These are phyloP conservation scores for Microsporum audouinii DNA, from an alignment of 2,329 filamentous ascomycete genomes.

Conservation along the genomic window DNA sequence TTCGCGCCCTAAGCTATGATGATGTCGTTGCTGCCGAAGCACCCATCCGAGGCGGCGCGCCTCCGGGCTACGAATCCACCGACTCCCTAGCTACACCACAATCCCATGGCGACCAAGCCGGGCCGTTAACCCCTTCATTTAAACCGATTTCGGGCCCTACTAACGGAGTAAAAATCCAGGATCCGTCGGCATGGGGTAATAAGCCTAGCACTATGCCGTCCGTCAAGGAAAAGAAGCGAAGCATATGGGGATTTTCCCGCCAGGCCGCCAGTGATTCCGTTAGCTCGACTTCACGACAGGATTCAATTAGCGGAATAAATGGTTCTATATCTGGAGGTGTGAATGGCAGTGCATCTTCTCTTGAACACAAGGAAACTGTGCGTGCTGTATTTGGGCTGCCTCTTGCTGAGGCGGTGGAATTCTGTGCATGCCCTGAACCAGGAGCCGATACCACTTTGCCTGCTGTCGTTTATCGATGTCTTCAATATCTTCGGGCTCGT, in stretches of 20 bases:
- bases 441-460: constrained; percentile 68
- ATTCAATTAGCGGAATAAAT: constrained; percentile 11
- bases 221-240: constrained; percentile 72
- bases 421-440: constrained; percentile 50
- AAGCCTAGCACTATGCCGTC: constrained; percentile 40
- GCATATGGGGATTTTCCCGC: constrained; percentile 53
- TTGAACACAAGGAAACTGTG: constrained; percentile 43
- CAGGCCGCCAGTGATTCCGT: constrained; percentile 58
- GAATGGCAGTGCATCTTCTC: constrained; percentile 36
- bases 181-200: constrained; percentile 76
- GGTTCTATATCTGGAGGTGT: constrained; percentile 13
- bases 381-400: constrained; percentile 74
- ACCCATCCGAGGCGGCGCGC: constrained; percentile 39
- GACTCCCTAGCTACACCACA: constrained; percentile 16
- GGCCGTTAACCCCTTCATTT: constrained; percentile 25
- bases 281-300: constrained; percentile 22
- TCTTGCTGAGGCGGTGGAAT: constrained; percentile 74
- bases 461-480: constrained; percentile 86
- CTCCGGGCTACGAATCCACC: constrained; percentile 26
- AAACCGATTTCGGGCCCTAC: constrained; percentile 71
- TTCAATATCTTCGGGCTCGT: constrained; percentile 80
- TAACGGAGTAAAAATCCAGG: constrained; percentile 72
- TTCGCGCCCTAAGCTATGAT: constrained; percentile 45
- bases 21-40: constrained; percentile 48
- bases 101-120: constrained; percentile 22